phyloP scores from a whole-genome alignment of 352 stramenopile species.

The Globisporangium orthogonon region DNA sequence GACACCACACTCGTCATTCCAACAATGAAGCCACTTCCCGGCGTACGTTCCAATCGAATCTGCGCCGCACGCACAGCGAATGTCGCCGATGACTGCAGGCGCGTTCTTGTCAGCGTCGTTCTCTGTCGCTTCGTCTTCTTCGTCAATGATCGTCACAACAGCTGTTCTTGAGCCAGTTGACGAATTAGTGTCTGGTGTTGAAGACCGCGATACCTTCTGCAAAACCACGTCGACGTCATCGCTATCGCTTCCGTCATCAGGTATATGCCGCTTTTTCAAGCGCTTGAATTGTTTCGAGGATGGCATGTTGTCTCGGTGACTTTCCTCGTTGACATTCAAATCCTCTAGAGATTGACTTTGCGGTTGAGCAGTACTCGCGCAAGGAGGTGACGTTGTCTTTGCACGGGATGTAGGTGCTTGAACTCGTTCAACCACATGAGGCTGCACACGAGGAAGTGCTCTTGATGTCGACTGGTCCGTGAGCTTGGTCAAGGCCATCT shows the following conservation, averaged over 20 bases:
- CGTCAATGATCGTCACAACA: slow-evolving; percentile 15
- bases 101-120: slow-evolving; percentile 3
- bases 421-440: background rate
- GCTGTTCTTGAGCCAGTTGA: background rate
- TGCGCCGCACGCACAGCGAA: slow-evolving; percentile 51
- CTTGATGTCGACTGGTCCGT: background rate
- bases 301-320: background rate
- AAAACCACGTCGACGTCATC: slow-evolving; percentile 5
- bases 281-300: slow-evolving; percentile 11
- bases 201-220: background rate
- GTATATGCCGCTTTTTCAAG: slow-evolving; percentile 2
- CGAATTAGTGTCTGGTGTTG: background rate
- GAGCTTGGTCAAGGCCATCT: background rate
- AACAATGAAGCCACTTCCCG: slow-evolving; percentile 67
- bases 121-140: slow-evolving; percentile 31
- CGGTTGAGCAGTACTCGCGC: background rate
- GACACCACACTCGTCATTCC: slow-evolving; percentile 43
- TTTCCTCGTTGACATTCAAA: background rate
- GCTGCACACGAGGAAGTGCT: background rate
- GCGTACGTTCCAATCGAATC: slow-evolving; percentile 39
- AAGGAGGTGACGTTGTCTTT: background rate
- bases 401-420: background rate
- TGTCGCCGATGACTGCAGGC: slow-evolving; percentile 28
- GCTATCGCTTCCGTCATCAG: slow-evolving; percentile 4
- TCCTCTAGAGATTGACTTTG: background rate